Evolutionary conservation across 306 rosid species (phyloP).

Genomic region (Malus sieversii): DNA sequence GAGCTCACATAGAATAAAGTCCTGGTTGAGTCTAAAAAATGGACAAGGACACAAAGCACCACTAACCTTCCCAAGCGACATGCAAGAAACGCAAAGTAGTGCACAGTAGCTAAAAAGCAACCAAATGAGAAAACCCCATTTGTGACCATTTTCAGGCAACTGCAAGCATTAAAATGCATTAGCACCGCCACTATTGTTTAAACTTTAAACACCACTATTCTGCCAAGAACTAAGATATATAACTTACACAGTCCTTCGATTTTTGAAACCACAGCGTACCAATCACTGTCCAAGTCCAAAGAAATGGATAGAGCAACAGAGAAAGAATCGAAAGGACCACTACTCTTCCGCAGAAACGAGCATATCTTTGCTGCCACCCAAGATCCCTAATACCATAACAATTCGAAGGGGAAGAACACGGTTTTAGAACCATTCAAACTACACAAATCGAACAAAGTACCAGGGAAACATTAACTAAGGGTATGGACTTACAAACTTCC

Average conservation of each 20-base stretch:
- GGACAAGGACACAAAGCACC: background rate
- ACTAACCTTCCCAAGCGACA: constrained; percentile 90
- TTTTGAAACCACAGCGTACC: constrained; percentile 86
- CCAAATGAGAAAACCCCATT: constrained; percentile 99
- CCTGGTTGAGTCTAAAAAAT: background rate
- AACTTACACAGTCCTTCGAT: constrained; percentile 76
- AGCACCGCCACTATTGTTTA: constrained; percentile 5
- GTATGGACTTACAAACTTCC: constrained; percentile 9
- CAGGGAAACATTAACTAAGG: constrained; percentile 12
- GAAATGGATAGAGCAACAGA: constrained; percentile 84
- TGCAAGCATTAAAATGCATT: constrained; percentile 34
- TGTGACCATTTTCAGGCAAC: constrained; percentile 90
- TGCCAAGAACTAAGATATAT: background rate
- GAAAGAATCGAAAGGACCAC: constrained; percentile 77
- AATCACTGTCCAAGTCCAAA: constrained; percentile 91
- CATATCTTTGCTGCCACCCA: constrained; percentile 96
- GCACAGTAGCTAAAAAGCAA: constrained; percentile 94
- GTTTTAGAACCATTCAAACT: background rate
- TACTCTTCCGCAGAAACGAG: constrained; percentile 94
- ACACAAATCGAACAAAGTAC: background rate
- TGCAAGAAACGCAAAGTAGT: constrained; percentile 73
- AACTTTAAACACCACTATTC: background rate
- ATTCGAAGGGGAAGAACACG: constrained; percentile 1
- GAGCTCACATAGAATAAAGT: constrained; percentile 3
- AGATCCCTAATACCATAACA: constrained; percentile 61